Evolutionary conservation across 2,329 filamentous ascomycete genomes (phyloP), one percentile per base, ranked within the genome.

Genomic region (Epichloe gansuensis): DNA sequence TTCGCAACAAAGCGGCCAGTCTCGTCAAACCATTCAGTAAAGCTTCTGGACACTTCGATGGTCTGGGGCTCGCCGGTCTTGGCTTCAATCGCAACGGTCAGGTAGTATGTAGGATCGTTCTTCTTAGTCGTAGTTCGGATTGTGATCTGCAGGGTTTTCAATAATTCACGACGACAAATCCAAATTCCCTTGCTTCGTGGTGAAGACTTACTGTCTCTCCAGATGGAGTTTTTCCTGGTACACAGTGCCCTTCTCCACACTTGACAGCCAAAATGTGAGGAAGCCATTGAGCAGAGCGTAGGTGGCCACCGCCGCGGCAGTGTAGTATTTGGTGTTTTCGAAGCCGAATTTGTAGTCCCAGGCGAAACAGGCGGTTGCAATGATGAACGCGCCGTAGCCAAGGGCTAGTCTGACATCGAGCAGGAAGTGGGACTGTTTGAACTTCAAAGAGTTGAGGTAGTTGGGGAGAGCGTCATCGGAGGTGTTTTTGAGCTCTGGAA

Each of bases 311-410:
- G 93, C 91, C 41, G 76, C 78, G 3, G 86, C 78, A 0, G 91
- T 94, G 73, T 83, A 91, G 57, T 77, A 72, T 69, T 93, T 94
- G 17, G 91, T 95, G 56, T 71, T 75, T 57, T 95, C 88, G 77
- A 93, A 97, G 61, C 91, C 91, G 47, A 90, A 75, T 65, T 88
- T 88, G 74, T 89, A 95, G 76, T 98, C 93, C 73, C 89, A 91
- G 57, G 81, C 82, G 75, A 97, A 97, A 62, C 88, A 90, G 56
- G 82, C 85, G 23, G 78, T 91, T 17, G 89, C 85, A 56, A 96
- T 82, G 54, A 77, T 67, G 62, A 97, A 90, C 55, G 90, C 87
- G 21, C 76, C 70, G 71, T 94, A 97, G 57, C 93, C 93, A 8
- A 98, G 76, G 0, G 75, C 77, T 46, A 98, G 82, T 51, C 89